Conservation (phyloP, 768 basidiomycete species). For the Leucocoprinus leucothites region DNA sequence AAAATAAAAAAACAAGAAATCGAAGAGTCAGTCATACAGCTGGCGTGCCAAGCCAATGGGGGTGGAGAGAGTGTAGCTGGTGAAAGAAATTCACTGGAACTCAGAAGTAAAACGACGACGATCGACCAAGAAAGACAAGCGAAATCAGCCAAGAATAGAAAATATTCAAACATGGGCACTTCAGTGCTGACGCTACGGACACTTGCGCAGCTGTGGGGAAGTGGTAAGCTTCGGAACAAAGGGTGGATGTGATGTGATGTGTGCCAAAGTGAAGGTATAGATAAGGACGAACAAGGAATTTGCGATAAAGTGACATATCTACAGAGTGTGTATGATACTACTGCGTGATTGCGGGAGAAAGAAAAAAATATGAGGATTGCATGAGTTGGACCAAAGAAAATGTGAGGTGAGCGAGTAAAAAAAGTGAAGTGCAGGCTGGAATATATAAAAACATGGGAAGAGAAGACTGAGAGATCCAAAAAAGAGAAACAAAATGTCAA, state of each 20-base stretch:
- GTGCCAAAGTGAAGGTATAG: not conserved
- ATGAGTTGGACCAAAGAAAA: slow-evolving; percentile 1
- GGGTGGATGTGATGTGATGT: not conserved
- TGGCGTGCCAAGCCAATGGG: not conserved
- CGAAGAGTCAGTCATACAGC: not conserved
- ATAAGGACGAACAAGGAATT: not conserved
- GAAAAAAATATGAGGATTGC: not conserved
- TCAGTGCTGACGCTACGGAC: too few species aligned
- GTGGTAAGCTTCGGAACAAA: not conserved
- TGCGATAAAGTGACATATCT: not conserved
- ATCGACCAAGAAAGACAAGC: not conserved
- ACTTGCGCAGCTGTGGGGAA: not conserved
- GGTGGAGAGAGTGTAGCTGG: not conserved
- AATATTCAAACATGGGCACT: not conserved
- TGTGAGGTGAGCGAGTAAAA: not conserved
- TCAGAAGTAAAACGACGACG: too few species aligned
- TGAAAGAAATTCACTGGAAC: too few species aligned
- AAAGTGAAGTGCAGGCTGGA: slow-evolving; percentile 1
- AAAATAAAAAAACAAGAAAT: not conserved
- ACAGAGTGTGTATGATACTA: not conserved
- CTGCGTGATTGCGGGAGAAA: not conserved
- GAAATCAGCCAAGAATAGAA: not conserved
- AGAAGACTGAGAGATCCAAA: not conserved
- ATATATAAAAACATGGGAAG: slow-evolving; percentile 1
- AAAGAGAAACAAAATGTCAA: not conserved